phyloP scores from a whole-genome alignment of 495 filamentous ascomycete species.

The Lepidopterella palustris region DNA sequence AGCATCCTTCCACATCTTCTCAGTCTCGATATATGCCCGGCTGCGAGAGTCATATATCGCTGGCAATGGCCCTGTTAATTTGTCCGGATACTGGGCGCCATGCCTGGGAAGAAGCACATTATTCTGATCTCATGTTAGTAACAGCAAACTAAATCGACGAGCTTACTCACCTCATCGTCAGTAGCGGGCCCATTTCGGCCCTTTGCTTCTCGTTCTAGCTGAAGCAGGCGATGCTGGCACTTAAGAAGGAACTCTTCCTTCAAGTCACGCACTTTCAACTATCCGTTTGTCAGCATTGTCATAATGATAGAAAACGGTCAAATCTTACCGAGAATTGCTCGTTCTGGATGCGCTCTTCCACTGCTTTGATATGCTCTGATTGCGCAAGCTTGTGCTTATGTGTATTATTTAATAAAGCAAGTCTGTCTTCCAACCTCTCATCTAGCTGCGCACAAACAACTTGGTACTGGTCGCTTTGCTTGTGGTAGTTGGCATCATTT shows the following conservation, averaged over 20 bases:
- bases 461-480: conserved; percentile 27
- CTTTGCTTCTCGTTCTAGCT: conserved; percentile 15
- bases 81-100: conserved; percentile 1
- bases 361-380: conserved; percentile 10
- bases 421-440: conserved; percentile 17
- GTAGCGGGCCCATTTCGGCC: conserved; percentile 11
- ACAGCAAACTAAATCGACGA: not conserved
- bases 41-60: conserved; percentile 25
- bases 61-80: not conserved
- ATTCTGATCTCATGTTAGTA: conserved; percentile 8
- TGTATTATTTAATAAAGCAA: conserved; percentile 15
- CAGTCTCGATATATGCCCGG: conserved; percentile 25
- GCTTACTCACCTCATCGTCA: conserved; percentile 23
- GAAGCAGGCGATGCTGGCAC: conserved; percentile 14
- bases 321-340: conserved; percentile 16
- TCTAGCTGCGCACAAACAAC: conserved; percentile 25
- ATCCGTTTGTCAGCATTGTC: not conserved
- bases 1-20: conserved; percentile 16
- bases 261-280: conserved; percentile 16
- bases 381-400: conserved; percentile 8
- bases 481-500: conserved; percentile 27
- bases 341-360: conserved; percentile 12
- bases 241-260: conserved; percentile 18
- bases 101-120: conserved; percentile 15
- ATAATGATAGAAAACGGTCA: not conserved